phyloP scores from a whole-genome alignment of 108 stramenopile species.

The Cyclotella choctawhatcheeana region DNA sequence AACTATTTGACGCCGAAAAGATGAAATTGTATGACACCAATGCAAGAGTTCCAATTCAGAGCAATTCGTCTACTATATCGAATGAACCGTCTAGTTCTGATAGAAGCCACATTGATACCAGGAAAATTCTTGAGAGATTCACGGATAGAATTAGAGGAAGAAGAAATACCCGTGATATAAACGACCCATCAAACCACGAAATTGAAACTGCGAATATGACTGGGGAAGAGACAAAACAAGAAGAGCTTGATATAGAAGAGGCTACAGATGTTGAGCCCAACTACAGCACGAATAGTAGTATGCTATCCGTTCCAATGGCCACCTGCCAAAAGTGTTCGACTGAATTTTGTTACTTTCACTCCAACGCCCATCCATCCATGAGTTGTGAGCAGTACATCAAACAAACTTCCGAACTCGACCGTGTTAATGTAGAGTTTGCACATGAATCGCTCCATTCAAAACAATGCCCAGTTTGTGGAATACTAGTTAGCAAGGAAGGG shows the following conservation, averaged over 20 bases:
- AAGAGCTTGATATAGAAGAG: not conserved
- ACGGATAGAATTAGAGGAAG: not conserved
- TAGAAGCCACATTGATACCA: not conserved
- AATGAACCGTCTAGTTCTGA: not conserved
- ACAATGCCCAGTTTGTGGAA: constrained; percentile 61
- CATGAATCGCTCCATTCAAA: constrained; percentile 48
- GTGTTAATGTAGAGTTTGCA: constrained; percentile 45
- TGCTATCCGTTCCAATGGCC: constrained; percentile 41
- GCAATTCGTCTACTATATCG: not conserved
- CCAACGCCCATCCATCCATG: constrained; percentile 54
- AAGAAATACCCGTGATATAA: not conserved
- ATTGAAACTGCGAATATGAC: not conserved
- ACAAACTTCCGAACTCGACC: constrained; percentile 43
- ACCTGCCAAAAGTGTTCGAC: constrained; percentile 40
- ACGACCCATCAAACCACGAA: not conserved
- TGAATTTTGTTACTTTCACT: constrained; percentile 64
- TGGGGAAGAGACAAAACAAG: not conserved
- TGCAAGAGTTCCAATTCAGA: constrained; percentile 2
- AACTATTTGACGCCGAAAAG: constrained; percentile 37
- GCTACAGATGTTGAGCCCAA: too few relatives aligned
- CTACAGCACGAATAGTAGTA: too few relatives aligned
- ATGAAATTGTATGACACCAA: constrained; percentile 31
- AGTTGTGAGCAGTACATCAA: constrained; percentile 48
- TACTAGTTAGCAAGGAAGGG: constrained; percentile 60
- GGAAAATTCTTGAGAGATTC: constrained; percentile 11